A percentile compares a stretch with the other conserved stretches of the same genome.
These are phyloP conservation scores for Pseudogymnoascus destructans DNA, from an alignment of 2,329 filamentous ascomycete genomes.

Conservation along the genomic window DNA sequence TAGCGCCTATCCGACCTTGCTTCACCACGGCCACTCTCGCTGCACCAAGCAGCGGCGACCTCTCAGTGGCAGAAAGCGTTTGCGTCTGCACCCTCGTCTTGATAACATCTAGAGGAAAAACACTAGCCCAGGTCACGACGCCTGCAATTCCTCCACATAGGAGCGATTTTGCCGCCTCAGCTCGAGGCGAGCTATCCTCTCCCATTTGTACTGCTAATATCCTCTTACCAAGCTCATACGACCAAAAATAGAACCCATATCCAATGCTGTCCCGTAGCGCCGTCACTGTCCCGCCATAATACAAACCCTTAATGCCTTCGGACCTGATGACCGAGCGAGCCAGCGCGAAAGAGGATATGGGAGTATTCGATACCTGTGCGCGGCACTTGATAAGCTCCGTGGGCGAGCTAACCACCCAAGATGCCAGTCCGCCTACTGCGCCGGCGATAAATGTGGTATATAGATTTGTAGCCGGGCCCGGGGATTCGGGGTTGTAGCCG, in stretches of 20 bases:
- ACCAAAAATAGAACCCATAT: conserved; percentile 98
- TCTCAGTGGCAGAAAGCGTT: conserved; percentile 22
- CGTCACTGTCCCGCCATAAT: conserved; percentile 70
- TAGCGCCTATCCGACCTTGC: conserved; percentile 34
- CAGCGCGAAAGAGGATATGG: conserved; percentile 20
- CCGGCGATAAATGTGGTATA: conserved; percentile 67
- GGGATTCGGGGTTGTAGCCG: conserved; percentile 21
- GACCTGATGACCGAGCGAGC: conserved; percentile 44
- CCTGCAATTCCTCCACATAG: conserved; percentile 81
- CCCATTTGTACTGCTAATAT: conserved; percentile 30
- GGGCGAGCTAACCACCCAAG: conserved; percentile 74
- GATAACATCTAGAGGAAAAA: conserved; percentile 84
- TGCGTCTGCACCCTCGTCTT: conserved; percentile 88
- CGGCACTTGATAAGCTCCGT: conserved; percentile 87
- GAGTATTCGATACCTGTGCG: conserved; percentile 49
- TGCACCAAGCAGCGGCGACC: conserved; percentile 25
- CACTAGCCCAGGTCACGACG: conserved; percentile 74
- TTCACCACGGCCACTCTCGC: conserved; percentile 15
- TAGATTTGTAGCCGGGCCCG: conserved; percentile 35
- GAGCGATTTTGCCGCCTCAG: conserved; percentile 49
- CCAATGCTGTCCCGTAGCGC: conserved; percentile 74
- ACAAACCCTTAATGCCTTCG: conserved; percentile 57
- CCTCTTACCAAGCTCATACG: conserved; percentile 65
- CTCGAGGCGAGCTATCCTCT: conserved; percentile 27
- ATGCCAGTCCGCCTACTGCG: conserved; percentile 68